A percentile compares a stretch with the other conserved stretches of the same genome.
These are phyloP conservation scores for Choanephora cucurbitarum DNA, from an alignment of 371 early-diverging fungal species.

Conservation along the genomic window DNA sequence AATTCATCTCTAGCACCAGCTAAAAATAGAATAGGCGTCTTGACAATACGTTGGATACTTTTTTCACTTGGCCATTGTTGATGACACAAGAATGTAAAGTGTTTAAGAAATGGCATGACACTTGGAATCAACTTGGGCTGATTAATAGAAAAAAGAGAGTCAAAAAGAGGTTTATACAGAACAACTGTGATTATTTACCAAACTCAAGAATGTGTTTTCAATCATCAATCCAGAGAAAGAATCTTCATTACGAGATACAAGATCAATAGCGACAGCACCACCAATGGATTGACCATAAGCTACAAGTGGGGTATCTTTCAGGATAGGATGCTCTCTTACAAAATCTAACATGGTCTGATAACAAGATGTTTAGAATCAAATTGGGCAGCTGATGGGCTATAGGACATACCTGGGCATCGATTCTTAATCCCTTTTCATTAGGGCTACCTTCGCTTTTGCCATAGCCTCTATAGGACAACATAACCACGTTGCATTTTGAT, in stretches of 20 bases:
- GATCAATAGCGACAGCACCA: constrained; percentile 95
- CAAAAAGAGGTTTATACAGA: too few relatives aligned
- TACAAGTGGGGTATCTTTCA: constrained; percentile 75
- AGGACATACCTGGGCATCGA: constrained; percentile 78
- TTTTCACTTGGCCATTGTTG: constrained; percentile 88
- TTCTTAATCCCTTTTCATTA: constrained; percentile 81
- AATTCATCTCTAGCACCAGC: constrained; percentile 85
- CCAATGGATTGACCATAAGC: constrained; percentile 96
- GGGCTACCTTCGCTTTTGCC: constrained; percentile 88
- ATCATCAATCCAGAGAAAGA: constrained; percentile 82
- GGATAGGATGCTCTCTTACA: constrained; percentile 69
- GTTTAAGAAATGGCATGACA: constrained; percentile 71
- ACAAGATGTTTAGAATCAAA: too few relatives aligned
- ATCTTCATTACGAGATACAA: constrained; percentile 75
- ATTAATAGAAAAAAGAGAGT: not conserved
- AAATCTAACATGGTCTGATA: constrained; percentile 79
- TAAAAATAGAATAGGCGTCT: constrained; percentile 83
- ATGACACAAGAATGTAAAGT: constrained; percentile 80
- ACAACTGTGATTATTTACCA: constrained; percentile 53
- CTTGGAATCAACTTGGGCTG: constrained; percentile 86
- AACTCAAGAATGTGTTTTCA: constrained; percentile 93
- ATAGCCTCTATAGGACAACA: constrained; percentile 96
- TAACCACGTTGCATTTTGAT: constrained; percentile 82
- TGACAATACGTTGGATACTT: constrained; percentile 67
- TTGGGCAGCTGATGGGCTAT: too few relatives aligned